Conservation (phyloP, 192 early-diverging fungal genomes). For the Linnemannia elongata region DNA sequence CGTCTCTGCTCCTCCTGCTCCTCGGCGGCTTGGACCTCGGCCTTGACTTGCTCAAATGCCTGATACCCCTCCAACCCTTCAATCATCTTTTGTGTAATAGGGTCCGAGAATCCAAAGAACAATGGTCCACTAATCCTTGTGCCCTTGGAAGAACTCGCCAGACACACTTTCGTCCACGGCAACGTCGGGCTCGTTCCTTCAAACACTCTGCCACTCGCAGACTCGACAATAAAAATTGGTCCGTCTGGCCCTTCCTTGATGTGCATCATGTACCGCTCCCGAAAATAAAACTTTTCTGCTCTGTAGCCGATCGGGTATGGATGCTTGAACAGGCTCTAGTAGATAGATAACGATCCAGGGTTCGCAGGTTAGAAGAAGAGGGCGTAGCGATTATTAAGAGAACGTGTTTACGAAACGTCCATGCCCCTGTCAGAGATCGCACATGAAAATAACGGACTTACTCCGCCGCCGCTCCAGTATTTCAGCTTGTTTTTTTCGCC, state of each 20-base stretch:
- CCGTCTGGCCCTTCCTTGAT: slow-evolving; percentile 59
- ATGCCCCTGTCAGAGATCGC: neutral
- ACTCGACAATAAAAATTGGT: slow-evolving; percentile 63
- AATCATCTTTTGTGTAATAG: slow-evolving; percentile 65
- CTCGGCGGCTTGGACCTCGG: slow-evolving; percentile 20
- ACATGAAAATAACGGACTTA: slow-evolving; percentile 24
- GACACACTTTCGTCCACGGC: slow-evolving; percentile 67
- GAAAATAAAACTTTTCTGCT: slow-evolving; percentile 64
- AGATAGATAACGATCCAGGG: neutral
- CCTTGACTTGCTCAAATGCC: slow-evolving; percentile 30
- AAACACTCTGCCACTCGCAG: slow-evolving; percentile 51
- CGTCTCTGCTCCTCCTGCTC: neutral
- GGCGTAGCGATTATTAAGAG: neutral
- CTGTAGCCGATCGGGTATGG: slow-evolving; percentile 67
- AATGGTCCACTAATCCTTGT: slow-evolving; percentile 69
- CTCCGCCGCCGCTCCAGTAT: slow-evolving; percentile 65
- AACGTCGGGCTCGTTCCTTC: slow-evolving; percentile 64
- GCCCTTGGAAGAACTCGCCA: slow-evolving; percentile 59
- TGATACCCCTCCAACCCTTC: slow-evolving; percentile 60
- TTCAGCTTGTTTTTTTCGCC: slow-evolving; percentile 56
- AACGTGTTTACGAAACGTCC: neutral
- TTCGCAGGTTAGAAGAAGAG: neutral
- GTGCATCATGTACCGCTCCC: slow-evolving; percentile 63
- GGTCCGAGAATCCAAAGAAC: slow-evolving; percentile 71
- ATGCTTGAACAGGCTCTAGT: slow-evolving; percentile 62